Conservation (phyloP, 2,329 filamentous ascomycete genomes). For the Trichoderma arundinaceum region DNA sequence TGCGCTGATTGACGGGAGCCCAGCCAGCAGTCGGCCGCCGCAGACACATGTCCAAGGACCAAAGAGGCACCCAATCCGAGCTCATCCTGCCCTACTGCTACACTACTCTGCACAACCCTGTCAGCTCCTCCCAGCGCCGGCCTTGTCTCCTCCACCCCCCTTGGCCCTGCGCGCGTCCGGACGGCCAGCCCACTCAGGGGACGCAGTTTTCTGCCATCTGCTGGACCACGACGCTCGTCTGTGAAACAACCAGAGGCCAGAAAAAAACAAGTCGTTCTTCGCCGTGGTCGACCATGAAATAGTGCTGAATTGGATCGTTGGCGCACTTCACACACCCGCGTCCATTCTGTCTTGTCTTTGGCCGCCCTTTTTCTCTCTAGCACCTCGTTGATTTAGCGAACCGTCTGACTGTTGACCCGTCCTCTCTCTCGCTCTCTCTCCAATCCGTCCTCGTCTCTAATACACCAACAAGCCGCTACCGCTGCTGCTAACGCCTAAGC, state of each 20-base stretch:
- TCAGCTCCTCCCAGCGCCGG: slow-evolving; percentile 5
- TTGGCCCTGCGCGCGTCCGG: slow-evolving; percentile 32
- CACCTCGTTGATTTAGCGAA: slow-evolving; percentile 22
- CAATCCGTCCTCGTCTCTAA: slow-evolving; percentile 5
- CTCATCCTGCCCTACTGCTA: slow-evolving; percentile 27
- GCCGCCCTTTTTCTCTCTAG: slow-evolving; percentile 19
- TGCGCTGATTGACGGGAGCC: not conserved
- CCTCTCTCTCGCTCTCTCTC: slow-evolving; percentile 16
- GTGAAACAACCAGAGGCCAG: slow-evolving; percentile 41
- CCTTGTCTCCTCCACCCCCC: slow-evolving; percentile 24
- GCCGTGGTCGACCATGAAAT: slow-evolving; percentile 51
- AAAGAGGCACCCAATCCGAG: slow-evolving; percentile 31
- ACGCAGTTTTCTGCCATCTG: slow-evolving; percentile 34
- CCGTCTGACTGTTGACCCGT: slow-evolving; percentile 13
- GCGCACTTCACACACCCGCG: slow-evolving; percentile 40
- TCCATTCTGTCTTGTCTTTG: slow-evolving; percentile 19
- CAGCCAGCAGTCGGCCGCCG: slow-evolving; percentile 3
- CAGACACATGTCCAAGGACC: slow-evolving; percentile 11
- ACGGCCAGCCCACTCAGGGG: slow-evolving; percentile 32
- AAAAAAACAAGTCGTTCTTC: slow-evolving; percentile 38
- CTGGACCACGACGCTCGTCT: slow-evolving; percentile 37
- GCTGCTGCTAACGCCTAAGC: slow-evolving; percentile 13
- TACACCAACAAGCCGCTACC: slow-evolving; percentile 17
- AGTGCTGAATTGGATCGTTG: slow-evolving; percentile 46
- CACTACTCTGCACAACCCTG: slow-evolving; percentile 10